phyloP scores from a whole-genome alignment of 2,329 filamentous ascomycete species.

The Shiraia sp. region DNA sequence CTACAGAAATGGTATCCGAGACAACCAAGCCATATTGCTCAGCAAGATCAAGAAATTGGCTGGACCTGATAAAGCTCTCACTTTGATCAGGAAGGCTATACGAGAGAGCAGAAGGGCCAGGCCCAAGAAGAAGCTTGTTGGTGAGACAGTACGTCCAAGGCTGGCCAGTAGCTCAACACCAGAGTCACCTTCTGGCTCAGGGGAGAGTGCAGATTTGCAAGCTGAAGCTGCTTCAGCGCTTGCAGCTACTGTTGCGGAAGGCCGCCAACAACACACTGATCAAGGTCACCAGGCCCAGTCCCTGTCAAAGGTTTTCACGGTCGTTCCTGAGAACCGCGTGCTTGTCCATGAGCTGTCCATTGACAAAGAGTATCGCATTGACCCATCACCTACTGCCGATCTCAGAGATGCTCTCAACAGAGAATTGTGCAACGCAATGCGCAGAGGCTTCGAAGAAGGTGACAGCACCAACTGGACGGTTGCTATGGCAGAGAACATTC shows the following conservation, averaged over 20 bases:
- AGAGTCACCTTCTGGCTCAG: conserved; percentile 25
- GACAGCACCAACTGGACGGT: conserved; percentile 70
- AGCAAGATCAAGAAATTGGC: conserved; percentile 79
- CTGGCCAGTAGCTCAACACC: conserved; percentile 55
- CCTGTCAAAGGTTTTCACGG: conserved; percentile 59
- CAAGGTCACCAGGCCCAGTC: conserved; percentile 48
- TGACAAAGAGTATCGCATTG: conserved; percentile 76
- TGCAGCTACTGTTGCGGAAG: conserved; percentile 22
- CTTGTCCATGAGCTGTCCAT: conserved; percentile 80
- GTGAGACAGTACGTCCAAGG: conserved; percentile 69
- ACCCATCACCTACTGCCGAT: conserved; percentile 59
- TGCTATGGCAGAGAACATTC: conserved; percentile 71
- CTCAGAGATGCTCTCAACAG: conserved; percentile 63
- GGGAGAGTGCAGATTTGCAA: conserved; percentile 43
- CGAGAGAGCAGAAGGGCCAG: conserved; percentile 69
- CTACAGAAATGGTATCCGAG: conserved; percentile 78
- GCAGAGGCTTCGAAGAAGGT: conserved; percentile 64
- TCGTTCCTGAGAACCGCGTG: conserved; percentile 72
- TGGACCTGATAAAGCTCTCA: conserved; percentile 71
- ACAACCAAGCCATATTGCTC: conserved; percentile 79
- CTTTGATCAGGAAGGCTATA: conserved; percentile 74
- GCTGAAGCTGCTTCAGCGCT: conserved; percentile 38
- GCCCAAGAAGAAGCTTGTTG: conserved; percentile 66
- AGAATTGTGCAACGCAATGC: conserved; percentile 64
- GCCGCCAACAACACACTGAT: conserved; percentile 11